Conservation (phyloP, 2,329 filamentous ascomycete species). For the Microdochium nivale region DNA sequence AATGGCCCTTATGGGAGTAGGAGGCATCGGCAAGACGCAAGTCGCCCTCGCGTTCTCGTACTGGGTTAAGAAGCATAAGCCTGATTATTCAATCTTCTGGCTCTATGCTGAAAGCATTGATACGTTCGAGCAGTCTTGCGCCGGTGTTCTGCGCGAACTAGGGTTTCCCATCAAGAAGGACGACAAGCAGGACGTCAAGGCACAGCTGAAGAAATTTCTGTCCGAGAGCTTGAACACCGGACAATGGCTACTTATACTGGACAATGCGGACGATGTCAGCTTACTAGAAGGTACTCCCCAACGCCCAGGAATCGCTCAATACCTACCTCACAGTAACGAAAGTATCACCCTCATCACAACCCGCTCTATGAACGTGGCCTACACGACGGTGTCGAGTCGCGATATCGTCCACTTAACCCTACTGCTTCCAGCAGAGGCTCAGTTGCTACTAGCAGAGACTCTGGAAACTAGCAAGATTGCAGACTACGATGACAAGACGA, state of each 20-base stretch:
- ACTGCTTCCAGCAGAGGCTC: slow-evolving; percentile 14
- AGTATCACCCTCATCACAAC: slow-evolving; percentile 28
- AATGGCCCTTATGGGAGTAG: slow-evolving; percentile 19
- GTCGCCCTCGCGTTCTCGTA: slow-evolving; percentile 26
- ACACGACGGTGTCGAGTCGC: too few relatives aligned
- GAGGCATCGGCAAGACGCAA: slow-evolving; percentile 29
- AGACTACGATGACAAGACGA: too few relatives aligned
- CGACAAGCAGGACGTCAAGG: slow-evolving; percentile 21
- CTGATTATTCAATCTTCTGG: slow-evolving; percentile 31
- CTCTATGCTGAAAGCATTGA: slow-evolving; percentile 18
- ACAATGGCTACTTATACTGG: slow-evolving; percentile 32
- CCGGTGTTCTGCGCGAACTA: slow-evolving; percentile 19
- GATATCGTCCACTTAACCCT: slow-evolving; percentile 13
- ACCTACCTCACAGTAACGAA: slow-evolving; percentile 22
- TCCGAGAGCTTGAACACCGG: slow-evolving; percentile 12
- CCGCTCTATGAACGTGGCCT: slow-evolving; percentile 20
- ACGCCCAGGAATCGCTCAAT: too few relatives aligned
- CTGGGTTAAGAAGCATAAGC: slow-evolving; percentile 12
- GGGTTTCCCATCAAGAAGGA: slow-evolving; percentile 11
- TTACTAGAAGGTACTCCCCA: slow-evolving; percentile 19
- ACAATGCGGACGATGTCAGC: slow-evolving; percentile 31
- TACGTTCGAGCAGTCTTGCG: slow-evolving; percentile 25
- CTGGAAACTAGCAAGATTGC: too few relatives aligned
- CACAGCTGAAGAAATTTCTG: slow-evolving; percentile 23
- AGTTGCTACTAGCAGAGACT: slow-evolving; percentile 14